Evolutionary conservation across 805 yeast species (phyloP), one percentile per base, ranked within the genome.

Genomic region (Kuraishia floccosa): DNA sequence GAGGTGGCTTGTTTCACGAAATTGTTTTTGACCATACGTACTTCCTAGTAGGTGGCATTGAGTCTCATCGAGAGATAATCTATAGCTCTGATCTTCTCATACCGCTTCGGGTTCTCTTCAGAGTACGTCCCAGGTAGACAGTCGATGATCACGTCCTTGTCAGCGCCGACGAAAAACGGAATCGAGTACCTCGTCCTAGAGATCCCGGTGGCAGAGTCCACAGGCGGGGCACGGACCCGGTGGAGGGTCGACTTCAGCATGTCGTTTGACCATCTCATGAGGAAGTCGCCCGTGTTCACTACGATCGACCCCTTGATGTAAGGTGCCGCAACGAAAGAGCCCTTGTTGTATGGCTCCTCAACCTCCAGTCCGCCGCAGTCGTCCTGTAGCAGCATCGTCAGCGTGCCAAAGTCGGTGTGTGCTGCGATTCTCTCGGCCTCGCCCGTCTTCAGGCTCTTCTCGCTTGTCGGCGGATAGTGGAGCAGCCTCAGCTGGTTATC

Each of bases 211-310:
- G 17, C 14, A 4, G 23, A 10, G 12, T 4, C 46, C 51, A 3
- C 37, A 50, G 66, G 39, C 46, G 76, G 83, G 53, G 68, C 82
- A 45, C 58, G 64, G 24, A 77, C 85, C 40, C 93, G 58, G 49
- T 82, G 94, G 17, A 78, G 53, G 1, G 93, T 79, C 2, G 86
- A 76, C 45, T 72, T 78, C 43, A 82, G 59, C 16, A 77, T 52
- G 2, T 86, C 86, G 14, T 77, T 78, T 1, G 93, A 78, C 93
- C 94, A 83, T 47, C 76, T 79, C 33, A 81, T 69, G 35, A 82
- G 57, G 39, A 74, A 76, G 51, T 83, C 94, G 3, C 77, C 89
- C 42, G 83, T 78, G 46, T 82, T 82, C 18, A 83, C 84, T 20
- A 82, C 72, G 13, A 82, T 59, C 8, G 26, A 14, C 8, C 27